A percentile compares a stretch with the other conserved stretches of the same genome.
phyloP scores from a whole-genome alignment of 2,329 filamentous ascomycete genomes.

The Sphaerulina populicola region DNA sequence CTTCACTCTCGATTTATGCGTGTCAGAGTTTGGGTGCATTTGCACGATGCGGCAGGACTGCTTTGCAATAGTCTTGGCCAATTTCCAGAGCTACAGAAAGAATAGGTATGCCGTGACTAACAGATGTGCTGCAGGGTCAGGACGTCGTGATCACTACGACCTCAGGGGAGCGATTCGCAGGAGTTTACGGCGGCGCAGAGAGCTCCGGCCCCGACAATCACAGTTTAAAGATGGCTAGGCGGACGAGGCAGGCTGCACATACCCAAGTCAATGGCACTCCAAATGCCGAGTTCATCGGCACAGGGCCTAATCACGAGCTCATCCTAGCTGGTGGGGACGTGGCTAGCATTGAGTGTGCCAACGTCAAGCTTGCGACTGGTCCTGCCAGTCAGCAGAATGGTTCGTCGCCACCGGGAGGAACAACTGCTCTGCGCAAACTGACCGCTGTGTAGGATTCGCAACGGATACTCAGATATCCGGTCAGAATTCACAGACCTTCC shows the following conservation, averaged over 20 bases:
- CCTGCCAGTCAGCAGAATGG: constrained; percentile 50
- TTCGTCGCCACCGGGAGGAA: constrained; percentile 30
- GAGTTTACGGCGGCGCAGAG: constrained; percentile 51
- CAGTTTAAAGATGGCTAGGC: constrained; percentile 58
- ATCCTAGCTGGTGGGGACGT: constrained; percentile 55
- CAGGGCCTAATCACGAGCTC: constrained; percentile 47
- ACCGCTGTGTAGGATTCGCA: constrained; percentile 58
- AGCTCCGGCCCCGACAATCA: constrained; percentile 44
- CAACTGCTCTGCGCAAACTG: constrained; percentile 7
- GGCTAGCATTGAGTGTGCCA: constrained; percentile 47
- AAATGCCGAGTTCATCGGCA: constrained; percentile 37
- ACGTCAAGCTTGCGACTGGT: constrained; percentile 47
- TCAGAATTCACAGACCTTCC: constrained; percentile 44
- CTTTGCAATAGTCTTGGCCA: too few relatives aligned
- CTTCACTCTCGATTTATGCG: too few relatives aligned
- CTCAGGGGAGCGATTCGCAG: constrained; percentile 53
- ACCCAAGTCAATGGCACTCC: constrained; percentile 41
- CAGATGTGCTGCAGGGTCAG: constrained; percentile 38
- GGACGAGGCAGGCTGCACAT: constrained; percentile 35
- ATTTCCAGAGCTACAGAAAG: too few relatives aligned
- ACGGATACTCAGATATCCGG: constrained; percentile 86
- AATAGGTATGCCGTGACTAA: too few relatives aligned
- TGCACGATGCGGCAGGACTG: constrained; percentile 32
- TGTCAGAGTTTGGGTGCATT: not conserved
- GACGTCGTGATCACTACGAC: constrained; percentile 49